Base-by-base conservation (phyloP, 116 monocot genomes). In the Papilionanthe hybrid region DNA sequence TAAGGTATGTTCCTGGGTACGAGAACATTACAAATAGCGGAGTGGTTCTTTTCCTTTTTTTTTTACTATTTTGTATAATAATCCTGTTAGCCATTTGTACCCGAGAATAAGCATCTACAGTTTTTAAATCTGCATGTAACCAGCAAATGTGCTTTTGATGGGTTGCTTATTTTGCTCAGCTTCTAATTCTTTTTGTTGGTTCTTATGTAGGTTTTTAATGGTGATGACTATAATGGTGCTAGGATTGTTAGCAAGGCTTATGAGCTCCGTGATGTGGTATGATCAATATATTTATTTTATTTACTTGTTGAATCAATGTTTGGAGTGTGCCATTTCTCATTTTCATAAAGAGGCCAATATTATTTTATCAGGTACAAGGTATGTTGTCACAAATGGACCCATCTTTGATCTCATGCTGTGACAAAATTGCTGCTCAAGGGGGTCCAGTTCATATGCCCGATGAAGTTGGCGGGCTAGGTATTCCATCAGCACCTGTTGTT, bases 371-470 rank as follows among this genome's bases (percentile, higher is more conserved):
- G 98, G 94, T 99, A n/a, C 91, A 89, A 84, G 94, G 98, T 50
- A 99, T 99, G 98, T 77, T 95, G 55, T 99, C 95, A 65, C 95
- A 99, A 77, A 99, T 99, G 93, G 98, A 99, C 55, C 95, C 98
- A 69, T 85, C 93, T 55, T 78, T 99, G 82, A 87, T 91, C 50
- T 81, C 95, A 71, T 93, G 87, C 72, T 99, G 95, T 82, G 98
- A 99, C 81, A 99, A 99, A 80, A 99, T 95, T 85, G 84, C 86
- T 75, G 91, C 60, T 78, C 88, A 90, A 83, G 98, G 98, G 20
- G 94, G 95, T 0, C 95, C 98, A 66, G 37, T 89, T 76, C 79
- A 79, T 43, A 76, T 88, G 56, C 83, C 78, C 58, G 93, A 86
- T 88, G 90, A 89, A 81, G 72, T 72, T 25, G 81, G 81, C 15